Evolutionary conservation across 805 yeast genomes (phyloP).

Genomic region (Maudiozyma serrabonitensis): DNA sequence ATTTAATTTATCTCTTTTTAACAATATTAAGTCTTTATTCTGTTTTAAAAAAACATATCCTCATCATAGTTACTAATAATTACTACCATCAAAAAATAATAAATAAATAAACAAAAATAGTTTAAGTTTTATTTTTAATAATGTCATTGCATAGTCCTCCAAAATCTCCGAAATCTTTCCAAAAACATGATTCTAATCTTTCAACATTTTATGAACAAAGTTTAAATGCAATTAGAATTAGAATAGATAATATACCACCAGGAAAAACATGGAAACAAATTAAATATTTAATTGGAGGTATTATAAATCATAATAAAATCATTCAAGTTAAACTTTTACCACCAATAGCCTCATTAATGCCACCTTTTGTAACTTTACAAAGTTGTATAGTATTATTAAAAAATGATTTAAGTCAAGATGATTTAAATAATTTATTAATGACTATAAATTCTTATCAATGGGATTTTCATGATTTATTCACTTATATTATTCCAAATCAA

Average conservation of each 20-base stretch:
- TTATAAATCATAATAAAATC: conserved; percentile 24
- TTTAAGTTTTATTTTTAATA: not conserved
- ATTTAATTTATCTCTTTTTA: too few relatives aligned
- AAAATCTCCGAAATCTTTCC: not conserved
- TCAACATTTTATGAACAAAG: not conserved
- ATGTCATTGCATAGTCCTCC: not conserved
- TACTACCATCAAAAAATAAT: too few relatives aligned
- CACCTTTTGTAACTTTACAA: conserved; percentile 26
- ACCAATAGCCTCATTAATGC: conserved; percentile 24
- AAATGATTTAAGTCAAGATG: conserved; percentile 1
- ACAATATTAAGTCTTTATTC: too few relatives aligned
- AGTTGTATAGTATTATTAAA: conserved; percentile 22
- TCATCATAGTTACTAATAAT: too few relatives aligned
- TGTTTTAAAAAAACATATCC: too few relatives aligned
- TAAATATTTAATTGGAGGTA: conserved; percentile 26
- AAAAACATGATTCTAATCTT: not conserved
- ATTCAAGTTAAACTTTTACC: conserved; percentile 25
- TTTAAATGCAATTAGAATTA: conserved; percentile 5
- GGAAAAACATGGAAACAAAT: conserved; percentile 29
- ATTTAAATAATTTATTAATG: conserved; percentile 18
- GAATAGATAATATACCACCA: conserved; percentile 28
- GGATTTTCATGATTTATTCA: conserved; percentile 25
- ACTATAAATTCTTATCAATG: conserved; percentile 25
- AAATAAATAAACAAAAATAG: too few relatives aligned
- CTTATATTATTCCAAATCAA: conserved; percentile 17